Evolutionary conservation across 2,329 filamentous ascomycete genomes (phyloP), one percentile per base, ranked within the genome.

Genomic region (Fusarium sambucinum): DNA sequence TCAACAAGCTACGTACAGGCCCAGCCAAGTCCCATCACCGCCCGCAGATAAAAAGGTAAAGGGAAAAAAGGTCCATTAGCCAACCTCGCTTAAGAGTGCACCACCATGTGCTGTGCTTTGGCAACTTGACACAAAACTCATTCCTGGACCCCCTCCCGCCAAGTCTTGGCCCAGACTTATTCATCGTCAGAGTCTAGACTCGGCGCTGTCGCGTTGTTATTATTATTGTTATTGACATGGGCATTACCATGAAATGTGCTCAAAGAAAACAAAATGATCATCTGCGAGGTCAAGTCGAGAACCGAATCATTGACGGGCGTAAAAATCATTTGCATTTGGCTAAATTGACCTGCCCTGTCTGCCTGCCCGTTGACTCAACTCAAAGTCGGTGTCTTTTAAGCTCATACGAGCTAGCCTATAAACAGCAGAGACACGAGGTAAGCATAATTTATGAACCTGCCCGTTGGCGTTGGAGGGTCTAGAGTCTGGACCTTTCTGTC

Each of bases 111-210:
- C 35, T 38, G 32, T 35, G 32, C 32, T 45, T 35, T 64, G 52
- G 65, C 63, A 74, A 66, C 59, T 67, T 72, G 70, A 63, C 38
- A 37, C 59, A 30, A 57, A 71, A 66, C 66, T 46, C 13, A 68
- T 62, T 61, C 67, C 7, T 70, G 63, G 59, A 51, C 40, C 58
- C 35, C 47, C 55, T 38, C 59, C 37, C 52, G 63, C 66, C 62
- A 74, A 71, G 68, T 41, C 19, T 35, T 35, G 55, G 67, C 67
- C 55, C 45, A 68, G 64, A 54, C 56, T 65, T 48, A 38, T 27
- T 54, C 33, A 65, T 59, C 33, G 45, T 60, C 54, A 46, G 58
- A 68, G 63, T 66, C 64, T 69, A 59, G 71, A 71, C 66, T 73
- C 53, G 64, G 51, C 59, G 58, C 33, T 40, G 32, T 62, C 54